These are phyloP conservation scores for Cystobasidium tubakii DNA, from an alignment of 768 basidiomycete species.

Conservation along the genomic window DNA sequence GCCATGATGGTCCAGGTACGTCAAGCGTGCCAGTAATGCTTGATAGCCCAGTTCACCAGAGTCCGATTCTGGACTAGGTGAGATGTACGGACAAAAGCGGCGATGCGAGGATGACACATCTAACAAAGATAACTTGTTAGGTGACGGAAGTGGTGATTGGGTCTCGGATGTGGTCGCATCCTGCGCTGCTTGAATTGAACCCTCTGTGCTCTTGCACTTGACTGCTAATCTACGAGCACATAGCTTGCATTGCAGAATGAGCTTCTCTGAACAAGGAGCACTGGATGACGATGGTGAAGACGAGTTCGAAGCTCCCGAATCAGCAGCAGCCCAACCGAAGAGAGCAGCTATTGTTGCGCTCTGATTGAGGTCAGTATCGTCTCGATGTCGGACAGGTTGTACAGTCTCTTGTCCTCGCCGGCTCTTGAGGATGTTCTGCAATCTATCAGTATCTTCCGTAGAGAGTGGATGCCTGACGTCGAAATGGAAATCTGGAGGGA, in stretches of 20 bases:
- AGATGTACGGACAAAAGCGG: background rate
- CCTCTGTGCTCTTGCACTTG: conserved; percentile 2
- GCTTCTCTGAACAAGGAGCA: background rate
- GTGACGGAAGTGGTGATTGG: background rate
- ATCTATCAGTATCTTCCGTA: background rate
- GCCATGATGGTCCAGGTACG: background rate
- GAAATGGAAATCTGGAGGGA: background rate
- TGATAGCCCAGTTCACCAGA: conserved; percentile 1
- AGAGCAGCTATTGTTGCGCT: background rate
- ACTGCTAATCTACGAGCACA: conserved; percentile 17
- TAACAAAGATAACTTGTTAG: background rate
- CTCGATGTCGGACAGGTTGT: background rate
- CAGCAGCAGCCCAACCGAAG: conserved; percentile 15
- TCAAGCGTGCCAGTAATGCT: background rate
- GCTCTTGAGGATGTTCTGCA: background rate
- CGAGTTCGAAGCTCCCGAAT: background rate
- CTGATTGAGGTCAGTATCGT: conserved; percentile 2
- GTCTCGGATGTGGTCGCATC: background rate
- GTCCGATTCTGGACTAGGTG: background rate
- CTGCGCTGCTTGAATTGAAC: background rate
- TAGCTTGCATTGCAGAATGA: conserved; percentile 6
- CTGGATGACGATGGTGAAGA: background rate
- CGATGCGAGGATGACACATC: background rate
- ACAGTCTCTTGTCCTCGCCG: background rate
- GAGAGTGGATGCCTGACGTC: background rate